phyloP scores from a whole-genome alignment of 1,139 yeast species.

The Debaryomycetaceae sp. region DNA sequence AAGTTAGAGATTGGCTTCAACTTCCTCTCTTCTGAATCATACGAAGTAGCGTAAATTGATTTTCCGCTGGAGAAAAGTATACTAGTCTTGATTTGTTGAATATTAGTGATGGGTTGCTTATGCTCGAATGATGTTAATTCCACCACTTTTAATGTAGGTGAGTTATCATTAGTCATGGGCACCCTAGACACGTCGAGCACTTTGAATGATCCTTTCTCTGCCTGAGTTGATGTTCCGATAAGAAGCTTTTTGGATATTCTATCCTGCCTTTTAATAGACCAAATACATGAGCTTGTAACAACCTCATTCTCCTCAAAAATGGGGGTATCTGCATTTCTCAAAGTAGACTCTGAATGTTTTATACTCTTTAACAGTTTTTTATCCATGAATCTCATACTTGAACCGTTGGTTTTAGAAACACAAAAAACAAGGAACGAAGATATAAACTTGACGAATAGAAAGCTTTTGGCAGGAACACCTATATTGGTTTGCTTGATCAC shows the following conservation, averaged over 20 bases:
- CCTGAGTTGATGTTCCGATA: conserved; percentile 34
- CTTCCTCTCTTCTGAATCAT: conserved; percentile 35
- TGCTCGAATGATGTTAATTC: conserved; percentile 38
- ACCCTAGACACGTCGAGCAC: conserved; percentile 37
- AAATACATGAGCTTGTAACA: conserved; percentile 34
- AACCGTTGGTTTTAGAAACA: conserved; percentile 21
- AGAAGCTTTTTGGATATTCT: conserved; percentile 36
- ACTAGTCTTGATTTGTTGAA: conserved; percentile 33
- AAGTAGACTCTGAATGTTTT: conserved; percentile 18
- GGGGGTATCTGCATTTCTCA: conserved; percentile 12
- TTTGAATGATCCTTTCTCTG: conserved; percentile 35
- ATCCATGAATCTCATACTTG: conserved; percentile 33
- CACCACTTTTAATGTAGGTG: conserved; percentile 20
- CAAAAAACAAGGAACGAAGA: conserved; percentile 39
- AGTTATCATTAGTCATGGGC: conserved; percentile 14
- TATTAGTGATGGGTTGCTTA: conserved; percentile 31
- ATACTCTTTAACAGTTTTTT: conserved; percentile 22
- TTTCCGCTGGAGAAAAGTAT: conserved; percentile 35
- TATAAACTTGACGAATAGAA: conserved; percentile 29
- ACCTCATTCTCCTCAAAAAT: conserved; percentile 31
- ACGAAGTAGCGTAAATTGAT: conserved; percentile 33
- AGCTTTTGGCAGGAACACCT: conserved; percentile 35
- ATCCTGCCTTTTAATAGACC: conserved; percentile 33
- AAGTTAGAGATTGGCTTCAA: conserved; percentile 28
- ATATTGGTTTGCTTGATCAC: conserved; percentile 30